Base-by-base conservation (phyloP, 2,329 filamentous ascomycete species). In the Hymenoscyphus albidus region DNA sequence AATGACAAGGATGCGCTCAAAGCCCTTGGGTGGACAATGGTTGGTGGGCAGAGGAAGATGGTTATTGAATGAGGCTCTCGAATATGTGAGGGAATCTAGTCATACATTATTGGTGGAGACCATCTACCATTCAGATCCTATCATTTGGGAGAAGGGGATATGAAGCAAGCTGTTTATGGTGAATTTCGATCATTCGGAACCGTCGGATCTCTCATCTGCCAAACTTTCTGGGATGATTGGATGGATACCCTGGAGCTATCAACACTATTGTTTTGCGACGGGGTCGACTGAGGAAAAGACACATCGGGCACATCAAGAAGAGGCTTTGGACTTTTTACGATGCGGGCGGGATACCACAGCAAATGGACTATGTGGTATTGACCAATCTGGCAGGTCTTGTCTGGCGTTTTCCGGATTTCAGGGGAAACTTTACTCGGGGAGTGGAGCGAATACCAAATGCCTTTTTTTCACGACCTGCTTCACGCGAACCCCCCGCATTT, bases 1-100 rank as follows among this genome's bases (percentile, higher is more conserved):
- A 88, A 85, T 66, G 93, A 98, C 74, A 87, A 80, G 63, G 83
- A 88, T 70, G 83, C 85, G 16, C 77, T 88, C 63, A 80, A 82
- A 48, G 83, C 86, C n/a, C 75, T 88, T 16, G 86, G 86, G 0
- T 76, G 88, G n/a, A 88, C 86, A 68, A 79, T 84, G 71, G 85
- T 88, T 5, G 85, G 83, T 22, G 85, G 85, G 0, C 83, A 87
- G 70, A 87, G 88, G 77, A 88, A 88, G 74, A 85, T 85, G 62
- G 78, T 88, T 61, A 89, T 89, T 65, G 86, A 89, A 75, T 89
- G 77, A 81, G 58, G 10, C 6, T 51, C 10, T 16, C 22, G 18
- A 7, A 51, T 12, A 51, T 9, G n/a, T 6, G 3, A 6, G 44
- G n/a, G 22, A 22, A 51, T 22, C 18, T 51, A 27, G 44, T 51